Conservation (phyloP, 805 yeast species). For the Ogataea salicorniae region DNA sequence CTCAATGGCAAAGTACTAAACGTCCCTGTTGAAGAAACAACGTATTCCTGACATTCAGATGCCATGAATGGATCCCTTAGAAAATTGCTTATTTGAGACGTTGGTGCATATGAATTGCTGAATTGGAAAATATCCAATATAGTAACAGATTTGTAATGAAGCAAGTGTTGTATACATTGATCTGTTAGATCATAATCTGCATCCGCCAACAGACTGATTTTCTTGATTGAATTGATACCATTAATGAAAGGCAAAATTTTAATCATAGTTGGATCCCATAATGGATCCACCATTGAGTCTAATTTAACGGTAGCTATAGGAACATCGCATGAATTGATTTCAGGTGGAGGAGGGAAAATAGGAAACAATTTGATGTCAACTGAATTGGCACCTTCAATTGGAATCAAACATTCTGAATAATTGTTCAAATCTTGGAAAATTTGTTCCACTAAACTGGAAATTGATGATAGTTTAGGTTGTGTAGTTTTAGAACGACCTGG, state of each 20-base stretch:
- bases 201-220: conserved; percentile 73
- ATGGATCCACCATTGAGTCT: conserved; percentile 68
- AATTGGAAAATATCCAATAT: conserved; percentile 87
- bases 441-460: conserved; percentile 79
- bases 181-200: conserved; percentile 74
- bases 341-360: conserved; percentile 73
- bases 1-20: conserved; percentile 33
- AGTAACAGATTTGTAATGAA: conserved; percentile 83
- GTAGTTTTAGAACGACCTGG: conserved; percentile 18
- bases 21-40: conserved; percentile 40
- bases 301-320: conserved; percentile 86
- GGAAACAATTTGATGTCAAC: conserved; percentile 95
- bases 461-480: conserved; percentile 35
- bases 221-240: conserved; percentile 78
- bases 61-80: conserved; percentile 62
- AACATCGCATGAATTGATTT: conserved; percentile 74
- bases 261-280: conserved; percentile 97
- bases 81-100: conserved; percentile 68
- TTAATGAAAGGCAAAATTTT: conserved; percentile 80
- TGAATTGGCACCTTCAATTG: conserved; percentile 82
- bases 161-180: conserved; percentile 84
- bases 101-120: conserved; percentile 81
- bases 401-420: conserved; percentile 93
- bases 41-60: conserved; percentile 81
- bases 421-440: conserved; percentile 91